Evolutionary conservation across 805 yeast genomes (phyloP).

Genomic region (Blastobotrys muscicola): DNA sequence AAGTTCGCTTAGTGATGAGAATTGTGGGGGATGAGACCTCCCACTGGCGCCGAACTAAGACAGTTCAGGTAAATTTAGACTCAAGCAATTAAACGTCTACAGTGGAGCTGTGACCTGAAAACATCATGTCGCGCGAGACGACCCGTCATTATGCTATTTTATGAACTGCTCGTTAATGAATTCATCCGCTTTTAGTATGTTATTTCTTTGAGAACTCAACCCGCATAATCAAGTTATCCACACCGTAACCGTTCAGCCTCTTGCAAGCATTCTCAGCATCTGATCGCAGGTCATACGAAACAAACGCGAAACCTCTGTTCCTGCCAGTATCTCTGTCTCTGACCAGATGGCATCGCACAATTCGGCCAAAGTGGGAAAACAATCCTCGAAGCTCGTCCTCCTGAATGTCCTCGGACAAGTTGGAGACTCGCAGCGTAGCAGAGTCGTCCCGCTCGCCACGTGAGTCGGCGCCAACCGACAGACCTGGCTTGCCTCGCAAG

Average conservation of each 20-base stretch:
- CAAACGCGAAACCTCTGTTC: constrained; percentile 93
- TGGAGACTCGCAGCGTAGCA: constrained; percentile 81
- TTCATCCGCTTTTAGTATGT: too few relatives aligned
- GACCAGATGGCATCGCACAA: constrained; percentile 71
- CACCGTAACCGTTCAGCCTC: constrained; percentile 79
- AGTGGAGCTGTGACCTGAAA: too few relatives aligned
- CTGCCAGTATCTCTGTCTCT: constrained; percentile 89
- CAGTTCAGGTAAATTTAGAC: too few relatives aligned
- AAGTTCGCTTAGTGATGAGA: too few relatives aligned
- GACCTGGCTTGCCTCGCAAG: constrained; percentile 37
- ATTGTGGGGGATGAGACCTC: too few relatives aligned
- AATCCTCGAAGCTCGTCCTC: constrained; percentile 71
- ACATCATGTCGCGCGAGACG: too few relatives aligned
- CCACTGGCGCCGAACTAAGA: too few relatives aligned
- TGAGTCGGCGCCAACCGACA: constrained; percentile 32
- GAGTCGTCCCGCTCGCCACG: constrained; percentile 67
- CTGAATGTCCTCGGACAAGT: constrained; percentile 74
- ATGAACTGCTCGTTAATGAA: too few relatives aligned
- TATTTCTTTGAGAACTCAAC: constrained; percentile 32
- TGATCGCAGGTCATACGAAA: constrained; percentile 50
- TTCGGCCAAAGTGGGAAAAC: constrained; percentile 60
- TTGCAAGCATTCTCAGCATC: constrained; percentile 74
- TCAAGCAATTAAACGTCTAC: too few relatives aligned
- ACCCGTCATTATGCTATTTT: too few relatives aligned
- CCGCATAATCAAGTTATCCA: constrained; percentile 70